A percentile compares a stretch with the other conserved stretches of the same genome.
These are phyloP conservation scores for Erysimum cheiri DNA, from an alignment of 441 rosid species.

Conservation along the genomic window DNA sequence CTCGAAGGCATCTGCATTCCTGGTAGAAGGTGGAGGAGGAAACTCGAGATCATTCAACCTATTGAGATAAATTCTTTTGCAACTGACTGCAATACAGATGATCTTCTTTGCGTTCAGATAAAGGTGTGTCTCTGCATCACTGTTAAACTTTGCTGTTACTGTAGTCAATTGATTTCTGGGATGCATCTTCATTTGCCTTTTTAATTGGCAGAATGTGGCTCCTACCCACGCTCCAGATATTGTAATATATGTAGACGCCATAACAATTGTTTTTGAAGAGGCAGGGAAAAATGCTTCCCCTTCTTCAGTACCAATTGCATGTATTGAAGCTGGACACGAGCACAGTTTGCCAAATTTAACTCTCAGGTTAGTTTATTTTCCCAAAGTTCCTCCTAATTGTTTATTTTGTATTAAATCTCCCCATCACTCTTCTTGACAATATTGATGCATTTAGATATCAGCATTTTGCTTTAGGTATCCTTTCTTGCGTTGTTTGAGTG, in stretches of 20 bases:
- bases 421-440: slow-evolving; percentile 6
- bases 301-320: slow-evolving; percentile 83
- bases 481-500: slow-evolving; percentile 5
- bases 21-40: slow-evolving; percentile 97
- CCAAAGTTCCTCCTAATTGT: background rate
- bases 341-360: slow-evolving; percentile 87
- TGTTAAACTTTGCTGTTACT: slow-evolving; percentile 18
- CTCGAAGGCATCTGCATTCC: slow-evolving; percentile 93
- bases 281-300: slow-evolving; percentile 74
- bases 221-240: slow-evolving; percentile 75
- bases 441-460: slow-evolving; percentile 15
- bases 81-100: slow-evolving; percentile 93
- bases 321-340: slow-evolving; percentile 92
- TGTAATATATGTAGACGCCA: slow-evolving; percentile 84
- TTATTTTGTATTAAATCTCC: background rate
- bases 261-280: slow-evolving; percentile 85
- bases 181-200: slow-evolving; percentile 19
- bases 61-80: slow-evolving; percentile 84
- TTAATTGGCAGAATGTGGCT: slow-evolving; percentile 76
- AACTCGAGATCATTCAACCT: slow-evolving; percentile 92
- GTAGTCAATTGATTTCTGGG: slow-evolving; percentile 22
- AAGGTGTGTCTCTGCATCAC: slow-evolving; percentile 57
- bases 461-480: slow-evolving; percentile 10
- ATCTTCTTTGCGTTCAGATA: slow-evolving; percentile 95
- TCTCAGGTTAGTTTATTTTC: slow-evolving; percentile 63